Percentiles rank a stretch among this genome's conserved stretches.
These are phyloP conservation scores for Cyclotella atomus DNA, from an alignment of 108 stramenopile species.

Conservation along the genomic window DNA sequence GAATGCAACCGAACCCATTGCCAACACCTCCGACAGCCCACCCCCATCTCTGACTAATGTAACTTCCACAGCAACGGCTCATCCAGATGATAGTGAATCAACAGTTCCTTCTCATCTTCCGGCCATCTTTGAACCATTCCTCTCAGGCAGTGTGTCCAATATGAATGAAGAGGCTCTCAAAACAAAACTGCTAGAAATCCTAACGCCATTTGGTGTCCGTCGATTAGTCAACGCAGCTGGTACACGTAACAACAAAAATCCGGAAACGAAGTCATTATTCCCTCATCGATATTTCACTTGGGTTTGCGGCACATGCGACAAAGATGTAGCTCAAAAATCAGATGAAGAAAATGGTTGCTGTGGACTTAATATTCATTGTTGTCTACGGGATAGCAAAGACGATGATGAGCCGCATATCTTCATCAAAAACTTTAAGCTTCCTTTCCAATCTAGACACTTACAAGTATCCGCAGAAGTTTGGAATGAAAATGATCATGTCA, in stretches of 20 bases:
- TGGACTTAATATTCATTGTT: neutral
- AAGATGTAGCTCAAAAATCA: neutral
- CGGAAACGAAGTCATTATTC: neutral
- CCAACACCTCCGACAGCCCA: too few species aligned
- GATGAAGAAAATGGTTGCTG: neutral
- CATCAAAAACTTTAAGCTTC: slow-evolving; percentile 5
- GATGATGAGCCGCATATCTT: neutral
- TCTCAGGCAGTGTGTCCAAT: neutral
- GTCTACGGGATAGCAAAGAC: neutral
- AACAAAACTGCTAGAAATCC: neutral
- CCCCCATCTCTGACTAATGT: too few species aligned
- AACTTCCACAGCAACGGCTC: too few species aligned
- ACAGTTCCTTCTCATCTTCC: neutral
- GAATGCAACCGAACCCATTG: too few species aligned
- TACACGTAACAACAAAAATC: neutral
- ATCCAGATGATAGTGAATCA: too few species aligned
- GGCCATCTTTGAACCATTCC: neutral
- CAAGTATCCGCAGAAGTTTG: neutral
- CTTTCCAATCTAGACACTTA: neutral
- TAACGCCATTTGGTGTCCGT: neutral
- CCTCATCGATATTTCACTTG: neutral
- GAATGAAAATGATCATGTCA: neutral
- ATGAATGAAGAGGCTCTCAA: neutral
- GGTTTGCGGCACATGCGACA: neutral
- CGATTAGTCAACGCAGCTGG: neutral